Evolutionary conservation across 2,329 filamentous ascomycete genomes (phyloP), one percentile per base, ranked within the genome.

Genomic region (Fusarium stilboides): DNA sequence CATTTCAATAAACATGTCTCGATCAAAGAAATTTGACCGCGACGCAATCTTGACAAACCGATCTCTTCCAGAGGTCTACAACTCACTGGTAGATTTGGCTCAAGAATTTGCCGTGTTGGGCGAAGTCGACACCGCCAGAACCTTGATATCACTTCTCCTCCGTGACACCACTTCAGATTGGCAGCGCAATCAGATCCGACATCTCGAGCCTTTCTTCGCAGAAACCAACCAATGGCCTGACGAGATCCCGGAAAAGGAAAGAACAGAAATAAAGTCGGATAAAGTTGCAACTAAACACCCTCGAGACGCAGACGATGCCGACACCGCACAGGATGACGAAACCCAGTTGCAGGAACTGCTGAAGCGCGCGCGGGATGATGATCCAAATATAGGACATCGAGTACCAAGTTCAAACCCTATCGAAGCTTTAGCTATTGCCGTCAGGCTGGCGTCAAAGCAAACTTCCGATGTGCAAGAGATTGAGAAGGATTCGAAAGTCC

Each of bases 21-120:
- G 45, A 22, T 22, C 40, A 28, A 43, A 34, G 5, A 70, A 54
- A 10, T 73, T 65, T 15, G 59, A 71, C 14, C 45, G 40, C 6
- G 28, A 70, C 1, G 39, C n/a, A 8, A 24, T 65, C 22, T 17
- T 68, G 4, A 63, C 59, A 6, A 53, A 61, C 24, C 51, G 42
- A 3, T 52, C 43, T 6, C 65, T 73, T 4, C 31, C 40, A 10
- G 24, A 34, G 6, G 37, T 71, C 6, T 73, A 71, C 13, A 13
- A 4, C 5, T 58, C 59, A n/a, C 28, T 73, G 1, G 26, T 37
- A 1, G 31, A 47, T 15, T 36, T 73, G 19, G 70, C 71, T 1
- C 36, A 60, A 17, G 68, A 73, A 17, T 73, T 73, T 26, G 69
- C 65, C 20, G 55, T 70, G 6, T 39, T 73, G 3, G 70, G 70